Percentiles rank a stretch among this genome's conserved stretches.
phyloP scores from a whole-genome alignment of 441 rosid genomes.

The Cnidoscolus chayamansa region DNA sequence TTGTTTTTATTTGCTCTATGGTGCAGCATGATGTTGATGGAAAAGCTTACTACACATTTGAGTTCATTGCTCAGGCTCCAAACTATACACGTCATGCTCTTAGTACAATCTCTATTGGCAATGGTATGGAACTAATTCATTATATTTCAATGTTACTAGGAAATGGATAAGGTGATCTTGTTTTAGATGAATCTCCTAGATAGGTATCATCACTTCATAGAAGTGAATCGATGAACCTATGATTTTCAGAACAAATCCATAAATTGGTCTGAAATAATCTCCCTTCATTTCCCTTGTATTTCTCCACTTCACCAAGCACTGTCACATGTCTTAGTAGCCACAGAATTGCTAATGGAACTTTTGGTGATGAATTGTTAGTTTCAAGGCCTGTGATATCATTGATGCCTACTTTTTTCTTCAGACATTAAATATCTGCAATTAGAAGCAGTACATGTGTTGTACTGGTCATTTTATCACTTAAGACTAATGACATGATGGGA shows the following conservation, averaged over 20 bases:
- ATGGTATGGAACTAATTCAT: conserved; percentile 42
- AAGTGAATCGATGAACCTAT: background rate
- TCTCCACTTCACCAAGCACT: background rate
- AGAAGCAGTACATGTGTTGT: background rate
- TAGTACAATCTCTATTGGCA: conserved; percentile 59
- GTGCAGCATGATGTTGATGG: conserved; percentile 73
- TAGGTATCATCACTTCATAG: background rate
- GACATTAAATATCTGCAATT: background rate
- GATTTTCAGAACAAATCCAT: background rate
- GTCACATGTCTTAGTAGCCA: background rate
- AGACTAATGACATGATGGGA: background rate
- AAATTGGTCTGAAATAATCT: background rate
- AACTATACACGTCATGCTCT: conserved; percentile 86
- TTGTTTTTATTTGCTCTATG: conserved; percentile 19
- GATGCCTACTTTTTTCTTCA: background rate
- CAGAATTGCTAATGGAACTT: background rate
- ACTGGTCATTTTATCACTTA: background rate
- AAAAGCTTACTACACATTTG: conserved; percentile 66
- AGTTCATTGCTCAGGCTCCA: conserved; percentile 77
- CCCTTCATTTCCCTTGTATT: background rate
- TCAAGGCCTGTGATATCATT: background rate
- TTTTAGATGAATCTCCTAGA: background rate
- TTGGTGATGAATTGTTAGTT: background rate
- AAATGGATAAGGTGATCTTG: background rate
- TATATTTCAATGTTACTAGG: background rate